Evolutionary conservation across 2,329 filamentous ascomycete genomes (phyloP), one percentile per base, ranked within the genome.

Genomic region (Dryadomyces quercivorus): DNA sequence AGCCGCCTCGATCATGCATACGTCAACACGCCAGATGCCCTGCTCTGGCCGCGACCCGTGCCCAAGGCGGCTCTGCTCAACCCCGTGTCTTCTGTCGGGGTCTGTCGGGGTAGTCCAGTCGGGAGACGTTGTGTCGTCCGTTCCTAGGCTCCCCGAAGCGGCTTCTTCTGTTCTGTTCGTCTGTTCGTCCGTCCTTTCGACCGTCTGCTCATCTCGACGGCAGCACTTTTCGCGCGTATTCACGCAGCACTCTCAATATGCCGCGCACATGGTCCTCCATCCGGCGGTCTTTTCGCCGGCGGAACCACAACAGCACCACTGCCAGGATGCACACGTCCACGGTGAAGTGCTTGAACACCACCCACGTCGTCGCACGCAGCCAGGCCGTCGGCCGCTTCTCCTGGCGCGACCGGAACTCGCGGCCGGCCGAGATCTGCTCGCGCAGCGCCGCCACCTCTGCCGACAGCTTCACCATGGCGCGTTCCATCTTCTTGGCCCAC

Each of bases 381-480:
- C 88, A 94, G 1, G 82, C 77, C 50, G 81, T 76, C 22, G 86
- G 67, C 53, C 79, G 84, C 58, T 79, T 80, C 58, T 80, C 78
- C 60, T 78, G 84, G 60, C 79, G 80, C 18, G 80, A 77, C 58
- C 80, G 79, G 71, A 86, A 86, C 60, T 92, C 80, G 13, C 86
- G 77, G 0, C 88, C 83, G 0, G 82, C 79, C 53, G 89, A 85
- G 61, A 97, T 85, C 65, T 97, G 91, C 69, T 98, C 93, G 40
- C 93, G 80, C 58, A 97, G 70, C 0, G 93, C 93, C 1, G 93
- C 91, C 36, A 98, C 82, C 69, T 98, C 93, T 16, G 90, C 86
- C 5, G 91, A 95, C 71, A 97, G 83, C 62, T 90, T 88, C 55
- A 92, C 88, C 55, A 97, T 76, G 21, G 89, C 88, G 46, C 84